Evolutionary conservation across 768 basidiomycete genomes (phyloP).

Genomic region (Bullera alba): DNA sequence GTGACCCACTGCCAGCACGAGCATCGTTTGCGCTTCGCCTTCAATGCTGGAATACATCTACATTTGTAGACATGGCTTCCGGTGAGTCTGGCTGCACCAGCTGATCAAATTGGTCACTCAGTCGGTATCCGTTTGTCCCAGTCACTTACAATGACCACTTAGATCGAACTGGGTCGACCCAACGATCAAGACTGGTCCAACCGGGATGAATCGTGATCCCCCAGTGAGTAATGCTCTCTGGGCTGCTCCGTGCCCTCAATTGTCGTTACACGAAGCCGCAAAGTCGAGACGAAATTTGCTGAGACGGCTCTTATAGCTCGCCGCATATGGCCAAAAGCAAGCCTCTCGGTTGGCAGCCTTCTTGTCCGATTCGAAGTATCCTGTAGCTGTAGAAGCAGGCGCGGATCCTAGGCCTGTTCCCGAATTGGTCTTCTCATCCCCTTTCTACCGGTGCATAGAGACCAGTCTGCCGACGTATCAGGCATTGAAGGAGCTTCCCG

Average conservation of each 20-base stretch:
- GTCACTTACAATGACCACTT: not conserved
- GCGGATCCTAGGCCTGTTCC: constrained; percentile 32
- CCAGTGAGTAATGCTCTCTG: constrained; percentile 26
- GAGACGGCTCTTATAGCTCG: constrained; percentile 21
- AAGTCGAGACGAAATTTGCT: not conserved
- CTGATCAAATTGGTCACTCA: too few relatives aligned
- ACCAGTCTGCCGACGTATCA: constrained; percentile 29
- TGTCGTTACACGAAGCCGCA: not conserved
- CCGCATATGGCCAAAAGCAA: constrained; percentile 36
- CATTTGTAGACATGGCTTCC: constrained; percentile 42
- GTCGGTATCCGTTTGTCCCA: not conserved
- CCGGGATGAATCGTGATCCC: constrained; percentile 43
- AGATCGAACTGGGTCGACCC: constrained; percentile 44
- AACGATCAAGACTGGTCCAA: constrained; percentile 33
- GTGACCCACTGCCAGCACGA: too few relatives aligned
- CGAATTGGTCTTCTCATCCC: constrained; percentile 38
- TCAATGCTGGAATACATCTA: constrained; percentile 46
- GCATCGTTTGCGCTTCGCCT: too few relatives aligned
- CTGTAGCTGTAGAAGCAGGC: too few relatives aligned
- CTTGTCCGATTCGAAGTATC: constrained; percentile 25
- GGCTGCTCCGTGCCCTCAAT: not conserved
- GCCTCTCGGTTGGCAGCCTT: constrained; percentile 27
- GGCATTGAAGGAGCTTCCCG: constrained; percentile 10
- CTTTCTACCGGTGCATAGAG: constrained; percentile 46
- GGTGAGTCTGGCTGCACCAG: constrained; percentile 11